These are phyloP conservation scores for Austroboletus niveus DNA, from an alignment of 1,284 basidiomycete genomes.

Conservation along the genomic window DNA sequence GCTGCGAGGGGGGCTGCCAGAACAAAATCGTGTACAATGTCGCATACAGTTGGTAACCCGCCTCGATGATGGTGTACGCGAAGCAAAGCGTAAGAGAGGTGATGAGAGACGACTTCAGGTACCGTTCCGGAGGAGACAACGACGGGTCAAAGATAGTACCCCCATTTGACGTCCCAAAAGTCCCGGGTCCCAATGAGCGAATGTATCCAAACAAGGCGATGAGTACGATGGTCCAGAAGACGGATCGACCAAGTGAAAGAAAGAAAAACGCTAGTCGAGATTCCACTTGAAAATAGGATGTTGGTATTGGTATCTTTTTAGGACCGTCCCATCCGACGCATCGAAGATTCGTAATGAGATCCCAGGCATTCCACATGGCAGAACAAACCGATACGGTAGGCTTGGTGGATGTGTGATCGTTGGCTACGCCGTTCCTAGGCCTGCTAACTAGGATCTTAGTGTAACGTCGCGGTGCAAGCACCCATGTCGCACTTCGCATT, in stretches of 20 bases:
- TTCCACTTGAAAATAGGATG: constrained; percentile 12
- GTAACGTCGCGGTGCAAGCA: constrained; percentile 16
- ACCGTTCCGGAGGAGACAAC: constrained; percentile 40
- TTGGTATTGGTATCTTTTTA: constrained; percentile 8
- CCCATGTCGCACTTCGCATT: constrained; percentile 29
- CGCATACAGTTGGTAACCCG: constrained; percentile 44
- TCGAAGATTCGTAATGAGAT: constrained; percentile 26
- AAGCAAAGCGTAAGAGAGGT: constrained; percentile 40
- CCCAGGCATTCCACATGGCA: constrained; percentile 30
- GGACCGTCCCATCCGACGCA: constrained; percentile 28
- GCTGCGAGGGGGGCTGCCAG: constrained; percentile 36
- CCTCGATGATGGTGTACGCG: constrained; percentile 44
- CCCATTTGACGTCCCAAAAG: constrained; percentile 26
- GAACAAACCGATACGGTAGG: constrained; percentile 2
- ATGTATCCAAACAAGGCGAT: neutral
- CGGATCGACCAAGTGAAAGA: neutral
- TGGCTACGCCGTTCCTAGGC: neutral
- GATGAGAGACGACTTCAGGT: constrained; percentile 43
- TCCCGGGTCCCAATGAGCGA: constrained; percentile 16
- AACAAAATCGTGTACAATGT: constrained; percentile 42
- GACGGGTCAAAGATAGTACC: constrained; percentile 51
- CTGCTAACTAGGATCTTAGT: constrained; percentile 11
- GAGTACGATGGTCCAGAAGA: neutral
- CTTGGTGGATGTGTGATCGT: neutral
- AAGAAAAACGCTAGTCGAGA: constrained; percentile 19